Evolutionary conservation across 2,329 filamentous ascomycete genomes (phyloP), one percentile per base, ranked within the genome.

Genomic region (Conoideocrella luteorostrata): DNA sequence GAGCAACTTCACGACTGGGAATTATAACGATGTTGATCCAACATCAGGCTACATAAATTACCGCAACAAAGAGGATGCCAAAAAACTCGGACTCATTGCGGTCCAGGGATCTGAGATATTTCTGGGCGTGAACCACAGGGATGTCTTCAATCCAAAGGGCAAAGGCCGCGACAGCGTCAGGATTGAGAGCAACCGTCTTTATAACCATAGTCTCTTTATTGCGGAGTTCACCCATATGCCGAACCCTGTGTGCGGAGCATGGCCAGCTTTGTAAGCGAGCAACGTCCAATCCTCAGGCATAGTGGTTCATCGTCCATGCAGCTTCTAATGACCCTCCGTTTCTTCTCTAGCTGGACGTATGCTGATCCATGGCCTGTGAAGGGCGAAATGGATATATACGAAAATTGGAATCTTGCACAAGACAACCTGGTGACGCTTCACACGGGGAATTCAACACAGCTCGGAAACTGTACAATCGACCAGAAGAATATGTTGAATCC

Each of bases 151-250:
- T 13, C 52, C 50, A 39, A 46, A 43, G 4, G 55, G 60, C 37
- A 46, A 54, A 26, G 70, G 69, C 32, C 67, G 74, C 17, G 64
- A 63, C 49, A 85, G 80, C 52, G 77, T 88, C 23, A 74, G 85
- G 29, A 60, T 89, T 12, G 75, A 79, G 48, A 84, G 80, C 57
- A 80, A 72, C 45, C 70, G 71, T 39, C 58, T 63, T 7, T 89
- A 84, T 65, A 77, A 71, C 48, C 71, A 79, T 45, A 84, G 82
- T 20, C 75, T 88, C 23, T 74, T 88, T 55, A 77, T 89, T 33
- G 69, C 82, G 35, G 80, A 87, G 56, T 77, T 88, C 50, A 70
- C 67, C 11, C 82, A 88, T 54, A 80, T 88, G 65, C 84, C 85
- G 23, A 70, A 68, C 43, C 71, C 74, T 7, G 67, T 71, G 33